phyloP scores from a whole-genome alignment of 140 eudicot species.

The Anethum foeniculum region DNA sequence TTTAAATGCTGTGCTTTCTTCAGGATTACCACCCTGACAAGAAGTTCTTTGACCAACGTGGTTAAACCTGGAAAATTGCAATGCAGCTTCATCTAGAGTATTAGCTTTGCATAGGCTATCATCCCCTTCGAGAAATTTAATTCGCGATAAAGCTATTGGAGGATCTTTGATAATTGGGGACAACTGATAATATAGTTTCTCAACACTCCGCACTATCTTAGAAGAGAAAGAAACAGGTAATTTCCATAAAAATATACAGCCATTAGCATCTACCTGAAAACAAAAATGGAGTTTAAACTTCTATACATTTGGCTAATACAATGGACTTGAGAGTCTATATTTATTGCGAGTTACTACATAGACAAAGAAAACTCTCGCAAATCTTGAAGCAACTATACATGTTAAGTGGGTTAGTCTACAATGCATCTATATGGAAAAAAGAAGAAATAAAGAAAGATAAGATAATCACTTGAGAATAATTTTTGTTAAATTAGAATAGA shows the following conservation, averaged over 20 bases:
- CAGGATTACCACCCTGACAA: slow-evolving; percentile 28
- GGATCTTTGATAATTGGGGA: slow-evolving; percentile 28
- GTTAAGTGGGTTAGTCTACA: not conserved
- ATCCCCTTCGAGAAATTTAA: slow-evolving; percentile 21
- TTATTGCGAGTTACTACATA: not conserved
- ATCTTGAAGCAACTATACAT: not conserved
- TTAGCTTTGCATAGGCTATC: slow-evolving; percentile 21
- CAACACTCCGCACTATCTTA: slow-evolving; percentile 39
- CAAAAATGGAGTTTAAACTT: not conserved
- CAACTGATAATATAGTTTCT: slow-evolving; percentile 26
- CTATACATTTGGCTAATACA: not conserved
- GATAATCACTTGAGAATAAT: not conserved
- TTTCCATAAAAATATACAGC: slow-evolving; percentile 74
- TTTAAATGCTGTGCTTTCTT: slow-evolving; percentile 36
- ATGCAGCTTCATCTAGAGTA: slow-evolving; percentile 12
- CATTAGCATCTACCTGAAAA: slow-evolving; percentile 55
- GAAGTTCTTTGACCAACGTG: slow-evolving; percentile 4
- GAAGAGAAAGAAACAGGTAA: slow-evolving; percentile 41
- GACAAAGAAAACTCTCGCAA: not conserved
- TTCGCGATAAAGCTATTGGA: slow-evolving; percentile 20
- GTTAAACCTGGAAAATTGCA: slow-evolving; percentile 13
- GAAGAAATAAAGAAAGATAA: not conserved
- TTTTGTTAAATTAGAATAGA: not conserved
- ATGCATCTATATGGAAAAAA: not conserved
- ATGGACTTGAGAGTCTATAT: not conserved